Evolutionary conservation across 2,329 filamentous ascomycete genomes (phyloP).

Genomic region (Cordyceps cicadae): DNA sequence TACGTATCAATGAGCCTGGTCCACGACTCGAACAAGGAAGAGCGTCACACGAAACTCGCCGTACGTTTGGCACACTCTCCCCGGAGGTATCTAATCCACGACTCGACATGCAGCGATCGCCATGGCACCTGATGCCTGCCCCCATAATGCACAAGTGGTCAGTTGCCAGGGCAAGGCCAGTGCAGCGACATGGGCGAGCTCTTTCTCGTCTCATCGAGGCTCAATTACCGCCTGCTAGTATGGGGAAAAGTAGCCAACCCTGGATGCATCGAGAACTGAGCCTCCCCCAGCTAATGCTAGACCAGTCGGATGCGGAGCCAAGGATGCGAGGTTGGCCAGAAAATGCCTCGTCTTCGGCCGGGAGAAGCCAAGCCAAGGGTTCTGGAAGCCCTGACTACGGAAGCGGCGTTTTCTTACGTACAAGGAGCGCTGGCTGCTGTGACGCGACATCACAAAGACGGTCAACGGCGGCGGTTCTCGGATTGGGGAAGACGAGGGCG

Average conservation of each 20-base stretch:
- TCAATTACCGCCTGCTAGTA: constrained; percentile 7
- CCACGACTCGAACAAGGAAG: constrained; percentile 7
- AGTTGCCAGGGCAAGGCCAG: constrained; percentile 1
- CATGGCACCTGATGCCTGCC: constrained; percentile 7
- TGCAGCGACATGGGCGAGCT: not conserved
- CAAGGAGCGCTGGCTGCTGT: not conserved
- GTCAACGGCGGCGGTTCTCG: constrained; percentile 12
- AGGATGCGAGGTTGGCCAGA: constrained; percentile 3
- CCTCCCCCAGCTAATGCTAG: constrained; percentile 8
- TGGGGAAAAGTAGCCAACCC: constrained; percentile 4
- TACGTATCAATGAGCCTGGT: not conserved
- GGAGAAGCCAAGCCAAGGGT: constrained; percentile 8
- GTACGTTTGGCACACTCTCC: not conserved
- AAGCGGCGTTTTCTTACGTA: constrained; percentile 12
- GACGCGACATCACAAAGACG: constrained; percentile 11
- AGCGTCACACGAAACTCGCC: constrained; percentile 7
- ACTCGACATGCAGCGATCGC: constrained; percentile 1
- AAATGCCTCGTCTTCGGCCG: constrained; percentile 12
- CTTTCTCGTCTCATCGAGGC: not conserved
- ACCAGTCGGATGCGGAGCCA: not conserved
- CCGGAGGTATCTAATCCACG: constrained; percentile 1
- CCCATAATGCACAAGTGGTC: constrained; percentile 10
- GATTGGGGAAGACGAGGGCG: not conserved
- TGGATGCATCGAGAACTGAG: constrained; percentile 12
- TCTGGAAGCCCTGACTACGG: constrained; percentile 1